Evolutionary conservation across 2,329 filamentous ascomycete species (phyloP), one percentile per base, ranked within the genome.

Genomic region (Penicillium capsulatum): DNA sequence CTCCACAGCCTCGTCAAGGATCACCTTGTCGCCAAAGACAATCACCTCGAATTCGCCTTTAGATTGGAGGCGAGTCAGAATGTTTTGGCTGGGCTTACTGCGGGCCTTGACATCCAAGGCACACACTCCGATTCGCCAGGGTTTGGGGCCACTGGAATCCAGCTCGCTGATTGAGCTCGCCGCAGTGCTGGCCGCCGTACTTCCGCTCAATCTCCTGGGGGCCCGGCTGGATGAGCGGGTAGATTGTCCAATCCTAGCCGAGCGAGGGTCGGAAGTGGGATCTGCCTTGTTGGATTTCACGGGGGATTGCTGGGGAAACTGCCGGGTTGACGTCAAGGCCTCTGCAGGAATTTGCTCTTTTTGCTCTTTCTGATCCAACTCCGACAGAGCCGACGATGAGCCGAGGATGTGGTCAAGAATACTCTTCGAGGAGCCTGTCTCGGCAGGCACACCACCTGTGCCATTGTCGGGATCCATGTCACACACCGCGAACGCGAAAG

Each of bases 11-110:
- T 98, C 92, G 59, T 98, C 92, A 24, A 98, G 74, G 53, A 98
- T 98, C 30, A 96, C 91, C 68, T 98, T 98, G 71, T 98, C 92
- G 33, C 92, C 94, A 70, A 98, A 98, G 9, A 98, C 91, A 46
- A 94, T 84, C 16, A 97, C 90, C 57, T 98, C 91, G 58, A 98
- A 97, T 55, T 97, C 91, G 34, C 83, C 80, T 51, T 94, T 90
- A 22, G 86, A 81, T 50, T 96, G 91, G 14, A 98, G 75, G 35
- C 90, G 81, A 59, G 94, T 97, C 44, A 98, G 71, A 53, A 98
- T 98, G 59, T 95, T 97, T 51, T 94, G 79, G 60, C 91, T 96
- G 1, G 92, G 92, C 66, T 97, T 97, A 73, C 90, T 96, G 57
- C 92, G 80, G 24, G 92, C 92, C 70, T 98, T 98, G 53, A 91